Evolutionary conservation across 2,329 filamentous ascomycete species (phyloP), one percentile per base, ranked within the genome.

Genomic region (Hymenoscyphus albidus): DNA sequence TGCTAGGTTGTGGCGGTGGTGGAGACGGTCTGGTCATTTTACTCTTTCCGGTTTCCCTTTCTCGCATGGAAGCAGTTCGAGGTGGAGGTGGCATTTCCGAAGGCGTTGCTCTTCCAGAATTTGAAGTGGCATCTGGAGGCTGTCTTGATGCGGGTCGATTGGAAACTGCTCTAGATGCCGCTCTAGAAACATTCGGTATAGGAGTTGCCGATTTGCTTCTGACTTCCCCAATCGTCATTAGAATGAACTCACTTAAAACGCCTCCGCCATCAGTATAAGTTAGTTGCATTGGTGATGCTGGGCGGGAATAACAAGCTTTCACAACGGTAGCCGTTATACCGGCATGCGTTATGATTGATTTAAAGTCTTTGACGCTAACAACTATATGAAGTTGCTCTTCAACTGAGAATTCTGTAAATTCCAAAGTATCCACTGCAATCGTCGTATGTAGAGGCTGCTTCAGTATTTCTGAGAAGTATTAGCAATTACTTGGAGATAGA

Each of bases 361-460:
- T 88, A 75, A 93, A 93, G 76, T 94, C 91, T 72, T 92, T 93
- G 73, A 94, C 90, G 70, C 87, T 91, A 73, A 93, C 90, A 65
- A 92, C 85, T 71, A 93, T 90, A 73, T 93, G 91, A 64, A 93
- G 82, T 60, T 89, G 88, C 65, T 91, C 86, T 73, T 92, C 87
- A 38, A 92, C 87, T 27, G 85, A 81, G 66, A 93, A 91, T 61
- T 88, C 84, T 64, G 91, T 87, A 71, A 94, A 94, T 70, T 93
- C 90, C 64, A 89, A 85, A 38, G 85, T 87, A 73, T 92, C 89
- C 14, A 93, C 83, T 0, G 90, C 85, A 66, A 94, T 91, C 38
- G 90, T 91, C 10, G 91, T 94, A 70, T 92, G 89, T 1, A 94
- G 80, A 5, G 91, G 91, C 73, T 93, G 91, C 74, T 92, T 93